These are phyloP conservation scores for Quercus suber DNA, from an alignment of 306 rosid genomes.

Conservation along the genomic window DNA sequence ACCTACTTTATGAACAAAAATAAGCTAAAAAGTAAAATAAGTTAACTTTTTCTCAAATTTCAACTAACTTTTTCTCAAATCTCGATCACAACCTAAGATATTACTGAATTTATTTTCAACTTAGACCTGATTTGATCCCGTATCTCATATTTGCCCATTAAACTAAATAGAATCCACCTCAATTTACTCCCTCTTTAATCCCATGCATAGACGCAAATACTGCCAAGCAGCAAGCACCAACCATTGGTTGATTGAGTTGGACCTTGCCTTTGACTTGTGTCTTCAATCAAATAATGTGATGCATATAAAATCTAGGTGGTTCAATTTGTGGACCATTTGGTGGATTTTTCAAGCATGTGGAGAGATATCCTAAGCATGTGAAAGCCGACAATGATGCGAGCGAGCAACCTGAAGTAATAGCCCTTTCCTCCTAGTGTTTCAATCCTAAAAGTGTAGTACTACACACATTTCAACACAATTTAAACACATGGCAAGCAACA, in stretches of 20 bases:
- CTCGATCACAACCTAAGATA: too few species aligned
- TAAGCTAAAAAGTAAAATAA: too few species aligned
- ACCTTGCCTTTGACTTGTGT: neutral
- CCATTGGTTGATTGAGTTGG: neutral
- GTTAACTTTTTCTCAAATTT: too few species aligned
- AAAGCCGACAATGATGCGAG: neutral
- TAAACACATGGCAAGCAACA: too few species aligned
- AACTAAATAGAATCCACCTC: too few species aligned
- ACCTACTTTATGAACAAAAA: too few species aligned
- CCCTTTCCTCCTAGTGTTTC: neutral
- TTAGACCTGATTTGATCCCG: too few species aligned
- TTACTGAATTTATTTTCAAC: too few species aligned
- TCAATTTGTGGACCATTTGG: conserved; percentile 17
- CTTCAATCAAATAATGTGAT: neutral
- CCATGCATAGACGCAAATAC: neutral
- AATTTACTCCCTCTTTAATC: neutral
- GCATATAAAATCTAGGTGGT: conserved; percentile 1
- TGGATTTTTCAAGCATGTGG: neutral
- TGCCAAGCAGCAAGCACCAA: conserved; percentile 1
- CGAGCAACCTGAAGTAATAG: neutral
- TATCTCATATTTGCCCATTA: too few species aligned
- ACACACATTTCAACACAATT: too few species aligned
- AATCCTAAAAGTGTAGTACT: too few species aligned
- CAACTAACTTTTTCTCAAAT: too few species aligned
- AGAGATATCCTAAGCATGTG: neutral